Base-by-base conservation (phyloP, 805 yeast species). In the Sugiyamaella floridensis region DNA sequence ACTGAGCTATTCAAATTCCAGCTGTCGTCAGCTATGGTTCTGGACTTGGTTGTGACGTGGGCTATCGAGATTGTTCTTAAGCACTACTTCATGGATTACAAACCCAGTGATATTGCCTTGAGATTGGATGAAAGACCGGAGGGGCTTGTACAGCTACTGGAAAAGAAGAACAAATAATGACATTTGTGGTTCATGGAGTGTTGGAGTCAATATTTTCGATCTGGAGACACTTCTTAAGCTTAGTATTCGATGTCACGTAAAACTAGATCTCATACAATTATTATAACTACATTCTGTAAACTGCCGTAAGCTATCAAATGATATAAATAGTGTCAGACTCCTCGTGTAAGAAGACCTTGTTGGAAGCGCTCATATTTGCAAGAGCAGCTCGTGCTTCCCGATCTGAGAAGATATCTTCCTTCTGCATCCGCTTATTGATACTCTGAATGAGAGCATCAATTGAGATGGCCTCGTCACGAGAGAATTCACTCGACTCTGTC, bases 51-150 rank as follows among this genome's bases (percentile, higher is more conserved):
- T 40, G 82, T 82, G 40, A 77, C 95, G 47, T 88, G 85, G 83
- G 77, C 69, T 7, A 81, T 88, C 66, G 99, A 93, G 72, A 58
- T 82, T 48, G 78, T 78, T n/a, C 80, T 93, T 73, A 93, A 93
- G 54, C 50, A 59, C 51, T 81, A 84, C 72, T 92, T 88, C 71
- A 85, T 86, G 87, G 96, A 93, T 69, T 88, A 82, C 63, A 84
- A 85, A 63, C 88, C 98, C 48, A 87, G 95, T 54, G 97, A 92
- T 65, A 93, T 92, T 69, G 96, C 98, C 1, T 50, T 65, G 53
- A 57, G 62, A 19, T 54, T 63, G 10, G 62, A 60, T 15, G 71
- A 68, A 59, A 58, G 71, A 34, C 60, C 52, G 11, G 61, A 53
- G 11, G 50, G 51, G 14, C 45, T 61, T 45, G 55, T 60, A 34